Percentiles rank a stretch among this genome's conserved stretches.
Evolutionary conservation across 768 basidiomycete species (phyloP).

Genomic region (Lyophyllum semitale): DNA sequence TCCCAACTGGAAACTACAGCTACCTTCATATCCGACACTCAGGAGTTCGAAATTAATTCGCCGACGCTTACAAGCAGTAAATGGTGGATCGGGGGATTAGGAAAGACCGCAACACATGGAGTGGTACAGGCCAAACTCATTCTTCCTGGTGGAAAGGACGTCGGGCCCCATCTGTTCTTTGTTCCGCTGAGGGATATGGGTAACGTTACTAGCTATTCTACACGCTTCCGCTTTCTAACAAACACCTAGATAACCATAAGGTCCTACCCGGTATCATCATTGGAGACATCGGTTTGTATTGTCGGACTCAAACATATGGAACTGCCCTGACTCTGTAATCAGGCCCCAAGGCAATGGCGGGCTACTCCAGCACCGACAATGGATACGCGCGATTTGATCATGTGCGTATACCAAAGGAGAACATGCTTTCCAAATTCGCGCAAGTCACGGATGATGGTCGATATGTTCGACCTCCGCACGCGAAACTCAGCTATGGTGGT

Average conservation of each 20-base stretch:
- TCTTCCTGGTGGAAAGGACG: slow-evolving; percentile 56
- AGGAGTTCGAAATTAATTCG: slow-evolving; percentile 76
- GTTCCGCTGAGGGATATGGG: slow-evolving; percentile 67
- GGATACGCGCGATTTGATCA: slow-evolving; percentile 70
- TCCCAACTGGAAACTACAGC: slow-evolving; percentile 72
- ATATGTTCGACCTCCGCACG: slow-evolving; percentile 69
- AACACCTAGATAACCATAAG: slow-evolving; percentile 55
- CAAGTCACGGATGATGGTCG: slow-evolving; percentile 63
- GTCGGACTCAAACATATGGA: not conserved
- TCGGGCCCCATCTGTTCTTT: slow-evolving; percentile 78
- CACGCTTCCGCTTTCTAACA: not conserved
- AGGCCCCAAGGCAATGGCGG: slow-evolving; percentile 63
- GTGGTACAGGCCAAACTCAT: slow-evolving; percentile 77
- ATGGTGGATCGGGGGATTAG: slow-evolving; percentile 82
- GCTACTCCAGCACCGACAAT: slow-evolving; percentile 56
- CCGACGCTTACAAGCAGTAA: slow-evolving; percentile 76
- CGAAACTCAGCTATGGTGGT: slow-evolving; percentile 76
- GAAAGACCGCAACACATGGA: slow-evolving; percentile 73
- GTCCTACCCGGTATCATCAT: slow-evolving; percentile 60
- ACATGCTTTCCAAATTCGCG: slow-evolving; percentile 79
- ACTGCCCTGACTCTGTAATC: not conserved
- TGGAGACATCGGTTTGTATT: slow-evolving; percentile 64
- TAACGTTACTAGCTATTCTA: slow-evolving; percentile 22
- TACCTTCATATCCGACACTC: slow-evolving; percentile 64
- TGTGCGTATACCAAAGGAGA: slow-evolving; percentile 64